These are phyloP conservation scores for Lumnitzera racemosa DNA, from an alignment of 345 rosid genomes.

Conservation along the genomic window DNA sequence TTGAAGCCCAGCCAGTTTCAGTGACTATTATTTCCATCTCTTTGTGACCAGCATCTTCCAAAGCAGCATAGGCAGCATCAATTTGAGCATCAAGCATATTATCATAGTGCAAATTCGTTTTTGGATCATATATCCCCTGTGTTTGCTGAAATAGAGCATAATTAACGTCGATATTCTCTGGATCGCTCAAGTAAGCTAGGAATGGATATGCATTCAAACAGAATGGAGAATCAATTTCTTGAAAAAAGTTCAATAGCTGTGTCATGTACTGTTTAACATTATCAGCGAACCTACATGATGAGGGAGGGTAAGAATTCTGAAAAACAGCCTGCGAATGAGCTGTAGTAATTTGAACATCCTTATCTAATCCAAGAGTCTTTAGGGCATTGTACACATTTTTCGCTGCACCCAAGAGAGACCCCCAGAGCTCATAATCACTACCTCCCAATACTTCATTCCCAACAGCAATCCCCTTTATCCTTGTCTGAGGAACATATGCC, in stretches of 20 bases:
- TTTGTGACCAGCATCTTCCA: constrained; percentile 66
- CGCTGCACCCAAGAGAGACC: constrained; percentile 64
- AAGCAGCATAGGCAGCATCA: constrained; percentile 90
- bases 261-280: constrained; percentile 72
- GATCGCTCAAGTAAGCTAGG: constrained; percentile 65
- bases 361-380: constrained; percentile 43
- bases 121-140: constrained; percentile 58
- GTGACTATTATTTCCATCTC: constrained; percentile 91
- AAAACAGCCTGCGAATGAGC: constrained; percentile 96
- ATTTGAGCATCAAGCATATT: constrained; percentile 99
- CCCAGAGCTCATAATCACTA: constrained; percentile 44
- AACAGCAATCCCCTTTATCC: constrained; percentile 76
- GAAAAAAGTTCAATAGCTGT: constrained; percentile 72
- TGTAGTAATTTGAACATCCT: constrained; percentile 72
- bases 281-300: constrained; percentile 68
- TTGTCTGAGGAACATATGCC: constrained; percentile 74
- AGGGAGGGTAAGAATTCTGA: constrained; percentile 78
- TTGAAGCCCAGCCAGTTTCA: constrained; percentile 97
- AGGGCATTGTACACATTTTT: constrained; percentile 70
- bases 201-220: constrained; percentile 96
- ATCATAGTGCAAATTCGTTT: constrained; percentile 71
- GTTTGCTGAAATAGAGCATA: constrained; percentile 84
- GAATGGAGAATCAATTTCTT: constrained; percentile 83
- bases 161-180: constrained; percentile 75
- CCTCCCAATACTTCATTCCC: constrained; percentile 92